Evolutionary conservation across 139 green algal species (phyloP), one percentile per base, ranked within the genome.

Genomic region (Picochlorum sp.): DNA sequence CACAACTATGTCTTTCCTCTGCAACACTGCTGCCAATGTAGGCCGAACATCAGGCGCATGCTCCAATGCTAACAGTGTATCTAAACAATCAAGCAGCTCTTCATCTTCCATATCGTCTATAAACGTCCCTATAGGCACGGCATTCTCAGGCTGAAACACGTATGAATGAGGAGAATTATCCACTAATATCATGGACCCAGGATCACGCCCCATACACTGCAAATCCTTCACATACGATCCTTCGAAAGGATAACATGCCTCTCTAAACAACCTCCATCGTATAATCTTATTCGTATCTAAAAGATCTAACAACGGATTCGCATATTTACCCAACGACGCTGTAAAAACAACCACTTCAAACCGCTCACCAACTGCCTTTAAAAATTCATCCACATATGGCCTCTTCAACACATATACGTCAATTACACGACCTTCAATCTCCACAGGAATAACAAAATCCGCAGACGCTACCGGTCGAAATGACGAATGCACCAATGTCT

Each of bases 131-230:
- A 98, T 93, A 45, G 91, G 85, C 18, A 98, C 62, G 3, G 93
- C 93, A 72, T 98, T 98, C 47, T 88, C 85, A 0, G 93, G 93
- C 72, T 98, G 93, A 70, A 98, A 97, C 4, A 90, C 71, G 79
- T 98, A 98, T 9, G 81, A 92, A 70, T 96, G 85, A 7, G 93
- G 93, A 4, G 83, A 95, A 81, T 98, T 98, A 81, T 98, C 93
- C 18, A 98, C 84, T 58, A 98, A 97, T 62, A 98, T 90, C 34
- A 75, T 85, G 65, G 81, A 38, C 10, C 59, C 62, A 38, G 97
- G 72, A 24, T 90, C 76, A 1, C 92, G 77, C 1, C 92, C 92
- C 38, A 98, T 68, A 59, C 80, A 85, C 50, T 69, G 80, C 47
- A 98, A 77, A 71, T 98, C 87, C 73, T 85, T 95, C 50, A 95